phyloP scores from a whole-genome alignment of 768 basidiomycete species.

The Trametes villosa region DNA sequence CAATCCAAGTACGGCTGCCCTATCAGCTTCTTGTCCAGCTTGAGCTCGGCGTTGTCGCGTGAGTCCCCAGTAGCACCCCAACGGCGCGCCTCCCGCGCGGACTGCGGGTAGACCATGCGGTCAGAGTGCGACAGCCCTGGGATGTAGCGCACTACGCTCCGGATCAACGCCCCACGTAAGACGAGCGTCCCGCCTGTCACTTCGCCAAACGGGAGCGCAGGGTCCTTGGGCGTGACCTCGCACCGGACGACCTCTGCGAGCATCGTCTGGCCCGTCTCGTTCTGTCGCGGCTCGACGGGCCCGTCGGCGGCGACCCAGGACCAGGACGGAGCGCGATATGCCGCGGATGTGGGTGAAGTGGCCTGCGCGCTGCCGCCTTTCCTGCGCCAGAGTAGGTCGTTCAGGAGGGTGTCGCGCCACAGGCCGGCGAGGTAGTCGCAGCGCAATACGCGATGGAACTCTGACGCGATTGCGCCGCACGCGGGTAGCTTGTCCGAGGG shows the following conservation, averaged over 20 bases:
- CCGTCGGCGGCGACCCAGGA: background rate
- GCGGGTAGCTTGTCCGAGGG: constrained; percentile 22
- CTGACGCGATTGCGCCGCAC: constrained; percentile 13
- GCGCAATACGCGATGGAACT: constrained; percentile 9
- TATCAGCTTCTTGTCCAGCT: too few relatives aligned
- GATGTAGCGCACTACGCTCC: background rate
- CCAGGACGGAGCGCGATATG: background rate
- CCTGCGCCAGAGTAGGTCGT: constrained; percentile 16
- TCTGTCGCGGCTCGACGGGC: background rate
- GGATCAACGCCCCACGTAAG: background rate
- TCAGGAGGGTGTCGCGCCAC: constrained; percentile 6
- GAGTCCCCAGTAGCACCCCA: too few relatives aligned
- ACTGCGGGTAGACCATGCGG: too few relatives aligned
- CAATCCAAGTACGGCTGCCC: too few relatives aligned
- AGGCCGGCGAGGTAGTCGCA: constrained; percentile 18
- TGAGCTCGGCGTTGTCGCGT: too few relatives aligned
- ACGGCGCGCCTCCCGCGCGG: too few relatives aligned
- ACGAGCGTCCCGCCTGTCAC: background rate
- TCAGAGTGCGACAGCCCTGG: background rate
- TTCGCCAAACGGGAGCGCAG: background rate
- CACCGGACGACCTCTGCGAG: background rate
- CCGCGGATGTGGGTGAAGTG: background rate
- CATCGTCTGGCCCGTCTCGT: background rate
- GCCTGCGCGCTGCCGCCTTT: background rate
- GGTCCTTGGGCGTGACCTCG: background rate